A percentile compares a stretch with the other conserved stretches of the same genome.
Evolutionary conservation across 148 eudicot genomes (phyloP).

Genomic region (Silene conica): DNA sequence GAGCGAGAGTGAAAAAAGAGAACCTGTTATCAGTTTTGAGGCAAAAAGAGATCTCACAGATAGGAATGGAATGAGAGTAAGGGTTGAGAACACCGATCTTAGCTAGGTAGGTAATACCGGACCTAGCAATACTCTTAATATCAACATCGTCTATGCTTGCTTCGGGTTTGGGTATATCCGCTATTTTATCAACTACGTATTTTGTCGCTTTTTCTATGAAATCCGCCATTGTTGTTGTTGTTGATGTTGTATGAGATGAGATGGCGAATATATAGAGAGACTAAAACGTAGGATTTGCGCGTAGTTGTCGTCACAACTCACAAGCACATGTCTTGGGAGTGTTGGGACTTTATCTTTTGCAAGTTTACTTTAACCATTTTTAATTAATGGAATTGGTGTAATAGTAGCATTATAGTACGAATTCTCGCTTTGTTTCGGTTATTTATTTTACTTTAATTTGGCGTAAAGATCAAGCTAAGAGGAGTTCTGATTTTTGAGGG

Average conservation of each 20-base stretch:
- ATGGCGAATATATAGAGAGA: background rate
- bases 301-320: background rate
- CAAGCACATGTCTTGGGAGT: background rate
- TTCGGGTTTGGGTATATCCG: conserved; percentile 51
- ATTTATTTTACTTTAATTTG: no score
- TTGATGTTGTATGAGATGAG: background rate
- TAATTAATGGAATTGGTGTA: no score
- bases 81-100: conserved; percentile 56
- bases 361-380: no score
- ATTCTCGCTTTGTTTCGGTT: no score
- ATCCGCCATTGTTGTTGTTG: conserved; percentile 29
- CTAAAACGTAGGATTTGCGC: background rate
- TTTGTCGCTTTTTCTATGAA: conserved; percentile 53
- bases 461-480: no score
- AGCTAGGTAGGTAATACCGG: conserved; percentile 51
- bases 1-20: no score
- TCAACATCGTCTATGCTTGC: conserved; percentile 53
- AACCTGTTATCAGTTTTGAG: conserved; percentile 61
- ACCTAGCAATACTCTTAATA: conserved; percentile 37
- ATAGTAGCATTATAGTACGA: no score
- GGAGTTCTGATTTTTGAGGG: no score
- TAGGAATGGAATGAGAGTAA: conserved; percentile 54
- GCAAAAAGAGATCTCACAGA: conserved; percentile 49
- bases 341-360: background rate
- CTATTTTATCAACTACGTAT: conserved; percentile 48